A percentile compares a stretch with the other conserved stretches of the same genome.
Conservation (phyloP, 176 grass and related monocot species). For the barley (Hordeum vulgare) region MorexV3_pseudomolecules_assembly NC_058522.1:178032969-178033468, state of each 20-base stretch:
- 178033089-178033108: not conserved
- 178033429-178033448: constrained; percentile 83
- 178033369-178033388: constrained; percentile 76
- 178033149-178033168: not conserved
- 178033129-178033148: not conserved
- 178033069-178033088: too few relatives aligned
- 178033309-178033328: constrained; percentile 47
- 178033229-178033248: constrained; percentile 93
- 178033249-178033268: constrained; percentile 91
- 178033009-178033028: too few relatives aligned
- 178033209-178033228: constrained; percentile 96
- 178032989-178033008: too few relatives aligned
- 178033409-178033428: constrained; percentile 52
- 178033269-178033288: constrained; percentile 86
- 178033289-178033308: constrained; percentile 42
- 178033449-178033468: constrained; percentile 89
- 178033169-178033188: constrained; percentile 75
- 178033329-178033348: constrained; percentile 48
- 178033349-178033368: constrained; percentile 68
- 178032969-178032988: too few relatives aligned
- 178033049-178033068: too few relatives aligned
- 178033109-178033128: not conserved
- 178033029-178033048: too few relatives aligned
- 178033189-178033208: constrained; percentile 99
- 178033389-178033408: constrained; percentile 75